Conservation (phyloP, 495 filamentous ascomycete species). For the Bacidia gigantensis region DNA sequence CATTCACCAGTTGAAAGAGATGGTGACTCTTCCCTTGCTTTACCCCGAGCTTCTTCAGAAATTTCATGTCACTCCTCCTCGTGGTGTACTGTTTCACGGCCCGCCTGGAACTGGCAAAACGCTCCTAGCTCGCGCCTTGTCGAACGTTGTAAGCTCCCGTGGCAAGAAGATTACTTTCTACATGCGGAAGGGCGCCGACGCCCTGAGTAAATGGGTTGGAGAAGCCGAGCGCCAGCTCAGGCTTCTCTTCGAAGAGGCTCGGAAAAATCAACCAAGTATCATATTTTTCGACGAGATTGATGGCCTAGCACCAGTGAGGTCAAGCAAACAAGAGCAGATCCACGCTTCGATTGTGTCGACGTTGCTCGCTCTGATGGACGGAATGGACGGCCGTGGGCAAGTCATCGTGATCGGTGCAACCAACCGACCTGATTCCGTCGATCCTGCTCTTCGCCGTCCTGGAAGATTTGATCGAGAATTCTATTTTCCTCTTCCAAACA, state of each 20-base stretch:
- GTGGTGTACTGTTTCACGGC: constrained; percentile 92
- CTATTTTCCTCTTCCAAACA: constrained; percentile 84
- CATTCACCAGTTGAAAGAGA: constrained; percentile 93
- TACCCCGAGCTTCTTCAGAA: constrained; percentile 91
- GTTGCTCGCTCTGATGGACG: constrained; percentile 90
- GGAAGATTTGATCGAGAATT: constrained; percentile 96
- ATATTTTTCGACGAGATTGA: constrained; percentile 99
- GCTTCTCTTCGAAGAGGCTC: constrained; percentile 86
- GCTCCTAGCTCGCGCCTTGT: constrained; percentile 77
- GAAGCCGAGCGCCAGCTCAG: constrained; percentile 92
- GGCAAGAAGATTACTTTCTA: constrained; percentile 94
- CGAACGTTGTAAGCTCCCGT: constrained; percentile 63
- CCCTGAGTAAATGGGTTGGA: constrained; percentile 95
- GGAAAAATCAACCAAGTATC: constrained; percentile 90
- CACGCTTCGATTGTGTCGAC: constrained; percentile 97
- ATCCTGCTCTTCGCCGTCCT: constrained; percentile 91
- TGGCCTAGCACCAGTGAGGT: constrained; percentile 83
- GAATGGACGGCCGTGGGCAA: constrained; percentile 96
- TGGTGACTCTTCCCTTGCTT: constrained; percentile 84
- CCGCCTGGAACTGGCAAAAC: constrained; percentile 98
- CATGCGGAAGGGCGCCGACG: constrained; percentile 97
- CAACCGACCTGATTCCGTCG: constrained; percentile 94
- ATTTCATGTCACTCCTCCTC: constrained; percentile 83
- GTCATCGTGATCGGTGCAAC: constrained; percentile 97
- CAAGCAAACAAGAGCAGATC: constrained; percentile 96